Percentiles rank a stretch among this genome's conserved stretches.
Conservation (phyloP, 2,329 filamentous ascomycete species). For the Fusarium sp. region DNA sequence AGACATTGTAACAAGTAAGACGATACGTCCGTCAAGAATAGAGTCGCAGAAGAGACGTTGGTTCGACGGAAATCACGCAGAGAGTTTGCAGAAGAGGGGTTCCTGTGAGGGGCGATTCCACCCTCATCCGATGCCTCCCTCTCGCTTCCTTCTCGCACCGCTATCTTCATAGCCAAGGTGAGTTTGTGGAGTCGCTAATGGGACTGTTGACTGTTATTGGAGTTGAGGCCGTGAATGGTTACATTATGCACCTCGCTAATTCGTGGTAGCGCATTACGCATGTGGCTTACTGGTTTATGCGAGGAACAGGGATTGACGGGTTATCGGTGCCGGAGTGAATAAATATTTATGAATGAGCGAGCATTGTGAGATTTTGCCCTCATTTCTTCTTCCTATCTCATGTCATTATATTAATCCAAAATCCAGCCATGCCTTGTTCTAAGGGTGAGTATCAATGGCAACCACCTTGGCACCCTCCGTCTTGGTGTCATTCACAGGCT, state of each 20-base stretch:
- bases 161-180: neutral
- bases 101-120: neutral
- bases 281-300: neutral
- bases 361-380: neutral
- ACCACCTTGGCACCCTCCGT: conserved; percentile 40
- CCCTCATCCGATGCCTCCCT: neutral
- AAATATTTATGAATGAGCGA: neutral
- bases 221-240: neutral
- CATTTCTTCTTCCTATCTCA: neutral
- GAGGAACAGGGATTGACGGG: neutral
- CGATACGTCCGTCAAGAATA: neutral
- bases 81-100: neutral
- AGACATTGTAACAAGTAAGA: conserved; percentile 3
- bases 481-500: conserved; percentile 28
- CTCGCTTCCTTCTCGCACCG: neutral
- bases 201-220: neutral
- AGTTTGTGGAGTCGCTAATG: neutral
- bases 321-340: neutral
- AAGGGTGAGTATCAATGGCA: conserved; percentile 12
- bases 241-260: neutral
- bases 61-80: neutral
- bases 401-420: neutral
- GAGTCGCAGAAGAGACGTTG: neutral
- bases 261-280: neutral
- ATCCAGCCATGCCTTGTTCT: neutral